Evolutionary conservation across 1,284 basidiomycete genomes (phyloP).

Genomic region (Heterobasidion parviporum): DNA sequence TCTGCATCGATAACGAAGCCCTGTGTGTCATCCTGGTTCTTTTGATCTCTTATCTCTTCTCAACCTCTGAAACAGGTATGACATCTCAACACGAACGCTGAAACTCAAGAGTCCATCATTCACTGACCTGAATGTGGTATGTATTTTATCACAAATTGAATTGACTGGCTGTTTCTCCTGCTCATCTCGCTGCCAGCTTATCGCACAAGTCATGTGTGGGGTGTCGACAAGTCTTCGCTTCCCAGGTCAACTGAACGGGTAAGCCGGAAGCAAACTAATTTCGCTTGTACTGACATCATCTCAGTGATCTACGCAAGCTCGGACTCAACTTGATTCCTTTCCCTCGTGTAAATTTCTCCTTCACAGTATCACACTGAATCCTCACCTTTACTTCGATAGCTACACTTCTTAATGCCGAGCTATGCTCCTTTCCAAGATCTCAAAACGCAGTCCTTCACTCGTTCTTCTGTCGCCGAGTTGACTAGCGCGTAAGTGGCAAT

Average conservation of each 20-base stretch:
- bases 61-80: slow-evolving; percentile 42
- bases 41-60: slow-evolving; percentile 2
- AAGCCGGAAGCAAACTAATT: slow-evolving; percentile 11
- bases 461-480: slow-evolving; percentile 59
- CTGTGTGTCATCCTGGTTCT: slow-evolving; percentile 36
- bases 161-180: slow-evolving; percentile 4
- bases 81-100: slow-evolving; percentile 73
- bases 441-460: slow-evolving; percentile 55
- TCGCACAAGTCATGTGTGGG: slow-evolving; percentile 85
- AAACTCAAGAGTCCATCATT: slow-evolving; percentile 71
- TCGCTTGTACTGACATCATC: background rate
- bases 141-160: slow-evolving; percentile 20
- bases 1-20: slow-evolving; percentile 93
- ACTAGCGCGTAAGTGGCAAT: slow-evolving; percentile 45
- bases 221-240: slow-evolving; percentile 87
- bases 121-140: slow-evolving; percentile 69
- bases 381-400: slow-evolving; percentile 26
- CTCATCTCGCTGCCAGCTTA: slow-evolving; percentile 36
- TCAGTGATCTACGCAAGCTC: slow-evolving; percentile 88
- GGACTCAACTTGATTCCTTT: slow-evolving; percentile 92
- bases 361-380: background rate
- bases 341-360: slow-evolving; percentile 59
- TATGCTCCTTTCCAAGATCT: slow-evolving; percentile 76
- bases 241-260: slow-evolving; percentile 91
- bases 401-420: slow-evolving; percentile 88